Evolutionary conservation across 345 rosid species (phyloP).

Genomic region (Anastatica hierochuntica): DNA sequence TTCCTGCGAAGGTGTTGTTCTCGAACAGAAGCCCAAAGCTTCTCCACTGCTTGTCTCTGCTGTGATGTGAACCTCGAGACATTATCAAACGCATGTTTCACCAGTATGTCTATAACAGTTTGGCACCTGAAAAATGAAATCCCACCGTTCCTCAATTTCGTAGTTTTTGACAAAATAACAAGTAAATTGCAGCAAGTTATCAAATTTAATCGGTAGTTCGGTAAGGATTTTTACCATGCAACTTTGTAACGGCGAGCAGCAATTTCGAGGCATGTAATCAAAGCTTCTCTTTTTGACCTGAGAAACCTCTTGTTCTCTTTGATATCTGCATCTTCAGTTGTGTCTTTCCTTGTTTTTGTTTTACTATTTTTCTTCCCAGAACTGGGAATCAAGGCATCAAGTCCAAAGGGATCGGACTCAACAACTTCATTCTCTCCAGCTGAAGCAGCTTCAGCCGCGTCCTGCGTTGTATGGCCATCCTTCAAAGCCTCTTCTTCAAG

Average conservation of each 20-base stretch:
- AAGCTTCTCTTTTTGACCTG: constrained; percentile 69
- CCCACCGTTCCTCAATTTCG: background rate
- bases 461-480: constrained; percentile 25
- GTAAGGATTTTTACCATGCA: constrained; percentile 49
- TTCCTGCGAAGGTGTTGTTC: constrained; percentile 75
- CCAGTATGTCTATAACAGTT: constrained; percentile 90
- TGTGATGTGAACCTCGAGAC: constrained; percentile 62
- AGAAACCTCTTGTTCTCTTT: constrained; percentile 59
- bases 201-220: too few relatives aligned
- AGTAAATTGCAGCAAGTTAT: too few relatives aligned
- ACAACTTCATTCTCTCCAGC: constrained; percentile 33
- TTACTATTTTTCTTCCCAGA: constrained; percentile 47
- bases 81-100: constrained; percentile 81
- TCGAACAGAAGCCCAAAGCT: constrained; percentile 79
- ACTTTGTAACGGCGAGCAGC: constrained; percentile 82
- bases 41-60: constrained; percentile 78
- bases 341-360: constrained; percentile 49
- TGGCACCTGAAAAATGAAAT: constrained; percentile 63
- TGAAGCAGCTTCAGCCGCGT: constrained; percentile 18
- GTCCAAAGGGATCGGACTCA: constrained; percentile 91
- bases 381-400: constrained; percentile 57
- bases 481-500: constrained; percentile 38
- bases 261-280: constrained; percentile 75
- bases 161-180: background rate
- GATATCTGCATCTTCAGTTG: constrained; percentile 37